These are phyloP conservation scores for Gossypium lobatum DNA, from an alignment of 441 rosid species.

Conservation along the genomic window DNA sequence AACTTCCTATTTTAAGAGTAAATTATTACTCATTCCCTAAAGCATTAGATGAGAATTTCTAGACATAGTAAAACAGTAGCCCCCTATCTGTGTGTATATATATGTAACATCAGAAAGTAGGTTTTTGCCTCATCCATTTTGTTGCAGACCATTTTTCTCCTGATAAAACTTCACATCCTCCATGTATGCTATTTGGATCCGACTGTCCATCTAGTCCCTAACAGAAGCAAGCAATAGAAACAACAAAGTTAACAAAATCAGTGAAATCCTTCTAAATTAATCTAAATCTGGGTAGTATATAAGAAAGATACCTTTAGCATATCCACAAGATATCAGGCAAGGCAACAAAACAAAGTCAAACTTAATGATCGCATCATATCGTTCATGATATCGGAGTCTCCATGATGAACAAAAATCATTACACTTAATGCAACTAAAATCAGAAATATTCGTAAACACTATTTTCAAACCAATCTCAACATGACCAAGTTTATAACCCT, in stretches of 20 bases:
- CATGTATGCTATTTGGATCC: conserved; percentile 88
- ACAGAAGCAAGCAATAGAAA: conserved; percentile 4
- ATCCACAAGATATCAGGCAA: neutral
- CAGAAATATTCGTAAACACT: neutral
- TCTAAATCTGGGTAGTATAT: neutral
- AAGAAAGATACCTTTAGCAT: neutral
- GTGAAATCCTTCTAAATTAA: neutral
- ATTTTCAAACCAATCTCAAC: neutral
- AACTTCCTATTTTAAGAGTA: neutral
- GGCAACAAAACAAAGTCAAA: neutral
- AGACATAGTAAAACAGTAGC: neutral
- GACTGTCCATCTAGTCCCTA: conserved; percentile 92
- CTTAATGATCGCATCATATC: neutral
- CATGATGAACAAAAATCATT: neutral
- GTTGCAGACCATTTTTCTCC: conserved; percentile 99
- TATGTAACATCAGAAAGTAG: conserved; percentile 32
- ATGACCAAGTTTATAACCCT: neutral
- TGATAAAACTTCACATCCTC: conserved; percentile 81
- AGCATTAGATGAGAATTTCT: neutral
- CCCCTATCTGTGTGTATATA: neutral
- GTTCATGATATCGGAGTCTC: neutral
- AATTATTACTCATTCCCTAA: conserved; percentile 1
- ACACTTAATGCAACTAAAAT: neutral
- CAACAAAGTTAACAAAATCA: neutral
- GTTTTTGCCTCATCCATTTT: conserved; percentile 94